Evolutionary conservation across 73 alveolate genomes (phyloP).

Genomic region (Effrenium voratum): DNA sequence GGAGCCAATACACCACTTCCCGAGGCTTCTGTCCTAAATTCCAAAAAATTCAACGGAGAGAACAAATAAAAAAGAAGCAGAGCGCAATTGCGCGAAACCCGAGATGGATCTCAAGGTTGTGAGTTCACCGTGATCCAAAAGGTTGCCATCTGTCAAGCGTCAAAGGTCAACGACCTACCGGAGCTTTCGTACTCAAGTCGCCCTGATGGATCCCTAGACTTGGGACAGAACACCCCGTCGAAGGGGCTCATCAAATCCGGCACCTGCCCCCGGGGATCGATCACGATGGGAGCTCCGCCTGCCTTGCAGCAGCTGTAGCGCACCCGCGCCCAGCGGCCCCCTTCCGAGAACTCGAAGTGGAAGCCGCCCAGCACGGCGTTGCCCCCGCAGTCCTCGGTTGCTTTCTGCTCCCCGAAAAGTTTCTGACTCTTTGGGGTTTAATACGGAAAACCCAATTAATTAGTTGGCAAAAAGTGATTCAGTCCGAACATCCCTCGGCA

Average conservation of each 20-base stretch:
- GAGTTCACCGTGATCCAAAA: not conserved
- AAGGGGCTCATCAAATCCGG: conserved; percentile 55
- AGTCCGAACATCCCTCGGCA: too few species aligned
- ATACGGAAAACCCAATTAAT: too few species aligned
- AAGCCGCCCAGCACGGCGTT: conserved; percentile 51
- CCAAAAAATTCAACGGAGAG: not conserved
- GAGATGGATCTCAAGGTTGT: too few species aligned
- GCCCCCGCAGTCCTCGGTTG: conserved; percentile 23
- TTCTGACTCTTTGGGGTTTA: not conserved
- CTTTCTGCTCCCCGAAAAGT: not conserved
- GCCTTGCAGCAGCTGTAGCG: conserved; percentile 87
- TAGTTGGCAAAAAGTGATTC: too few species aligned
- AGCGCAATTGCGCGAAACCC: not conserved
- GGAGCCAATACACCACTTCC: conserved; percentile 66
- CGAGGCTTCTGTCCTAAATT: conserved; percentile 15
- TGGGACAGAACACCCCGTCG: conserved; percentile 63
- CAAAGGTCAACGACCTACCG: not conserved
- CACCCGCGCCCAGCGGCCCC: conserved; percentile 69
- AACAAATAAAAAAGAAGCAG: not conserved
- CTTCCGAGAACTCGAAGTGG: conserved; percentile 74
- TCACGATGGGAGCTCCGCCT: conserved; percentile 72
- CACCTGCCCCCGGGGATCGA: conserved; percentile 86
- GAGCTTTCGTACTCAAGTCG: conserved; percentile 6
- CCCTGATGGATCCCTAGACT: conserved; percentile 13
- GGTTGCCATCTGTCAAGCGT: not conserved